Percentiles rank a stretch among this genome's conserved stretches.
These are phyloP conservation scores for Silene coronaria DNA, from an alignment of 179 eudicot genomes.

Conservation along the genomic window DNA sequence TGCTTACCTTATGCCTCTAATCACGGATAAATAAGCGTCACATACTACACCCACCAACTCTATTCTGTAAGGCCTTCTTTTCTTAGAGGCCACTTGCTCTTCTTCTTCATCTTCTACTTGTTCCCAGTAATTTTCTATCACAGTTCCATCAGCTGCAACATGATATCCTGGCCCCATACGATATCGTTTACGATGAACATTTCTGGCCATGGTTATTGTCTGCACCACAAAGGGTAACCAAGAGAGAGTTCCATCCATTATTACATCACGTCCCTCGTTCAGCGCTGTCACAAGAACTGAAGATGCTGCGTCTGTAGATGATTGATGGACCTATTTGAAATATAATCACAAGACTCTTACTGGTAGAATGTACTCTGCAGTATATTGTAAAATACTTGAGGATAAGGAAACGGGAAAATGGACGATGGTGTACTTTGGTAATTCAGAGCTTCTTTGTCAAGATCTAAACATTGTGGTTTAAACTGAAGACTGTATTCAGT, in stretches of 20 bases:
- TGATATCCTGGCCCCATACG: slow-evolving; percentile 96
- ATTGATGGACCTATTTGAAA: slow-evolving; percentile 79
- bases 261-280: slow-evolving; percentile 95
- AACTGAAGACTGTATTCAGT: not conserved
- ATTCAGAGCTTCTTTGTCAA: too few species aligned
- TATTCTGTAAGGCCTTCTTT: slow-evolving; percentile 89
- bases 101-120: slow-evolving; percentile 69
- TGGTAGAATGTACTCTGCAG: not conserved
- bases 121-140: slow-evolving; percentile 90
- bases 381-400: too few species aligned
- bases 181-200: slow-evolving; percentile 85
- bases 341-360: slow-evolving; percentile 9
- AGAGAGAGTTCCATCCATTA: slow-evolving; percentile 98
- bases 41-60: slow-evolving; percentile 96
- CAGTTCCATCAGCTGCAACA: slow-evolving; percentile 56
- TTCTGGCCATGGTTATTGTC: slow-evolving; percentile 97
- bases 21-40: slow-evolving; percentile 92
- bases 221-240: slow-evolving; percentile 98
- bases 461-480: not conserved
- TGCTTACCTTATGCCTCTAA: slow-evolving; percentile 88
- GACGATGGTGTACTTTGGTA: not conserved
- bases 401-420: not conserved
- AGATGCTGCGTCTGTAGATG: slow-evolving; percentile 98
- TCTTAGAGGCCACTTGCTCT: slow-evolving; percentile 43
- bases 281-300: slow-evolving; percentile 96